Base-by-base conservation (phyloP, 208 protist species). In the Acanthamoeba polyphaga region DNA sequence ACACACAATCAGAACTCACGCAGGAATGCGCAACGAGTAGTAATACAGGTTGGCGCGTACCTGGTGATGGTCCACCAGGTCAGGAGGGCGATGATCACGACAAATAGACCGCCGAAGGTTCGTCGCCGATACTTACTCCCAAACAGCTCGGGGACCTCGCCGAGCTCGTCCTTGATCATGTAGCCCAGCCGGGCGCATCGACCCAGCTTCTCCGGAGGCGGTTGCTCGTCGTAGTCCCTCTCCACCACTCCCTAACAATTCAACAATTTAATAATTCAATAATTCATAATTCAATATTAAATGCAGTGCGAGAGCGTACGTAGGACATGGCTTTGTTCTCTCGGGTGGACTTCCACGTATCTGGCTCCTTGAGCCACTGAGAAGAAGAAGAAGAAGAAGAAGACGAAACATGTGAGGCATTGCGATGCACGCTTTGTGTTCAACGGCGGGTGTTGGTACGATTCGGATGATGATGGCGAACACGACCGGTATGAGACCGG, bases 351-450 rank as follows among this genome's bases (percentile, higher is more conserved):
- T 17, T 76, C 87, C 87, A 92, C 13, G 87, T 92, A 8, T 92
- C 87, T 58, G 87, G 87, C 38, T 92, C 87, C 46, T 92, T 92
- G 22, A 92, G 87, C 87, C 87, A 92, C 87, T 92, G 87, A 24
- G 70, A n/a, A 27, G 62, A 12, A 27, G 62, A 84, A 29, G 15
- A 46, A 84, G 76, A 34, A 15, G 7, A 38, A 9, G 72, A 13
- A 51, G 12, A 22, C 0, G 13, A 5, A 24, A 9, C 2, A 1
- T 5, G 6, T 43, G 8, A 43, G 10, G n/a, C 4, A 34, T 80
- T 80, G 72, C 7, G 72, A 34, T 38, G 72, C 27, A 68, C 7
- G 66, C 43, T 4, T 49, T 49, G n/a, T 8, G 13, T 32, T 46
- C 29, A 58, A n/a, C n/a, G 46, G 19, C 15, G 53, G 10, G 27